These are phyloP conservation scores for Corynascus novoguineensis DNA, from an alignment of 495 filamentous ascomycete genomes.

Conservation along the genomic window DNA sequence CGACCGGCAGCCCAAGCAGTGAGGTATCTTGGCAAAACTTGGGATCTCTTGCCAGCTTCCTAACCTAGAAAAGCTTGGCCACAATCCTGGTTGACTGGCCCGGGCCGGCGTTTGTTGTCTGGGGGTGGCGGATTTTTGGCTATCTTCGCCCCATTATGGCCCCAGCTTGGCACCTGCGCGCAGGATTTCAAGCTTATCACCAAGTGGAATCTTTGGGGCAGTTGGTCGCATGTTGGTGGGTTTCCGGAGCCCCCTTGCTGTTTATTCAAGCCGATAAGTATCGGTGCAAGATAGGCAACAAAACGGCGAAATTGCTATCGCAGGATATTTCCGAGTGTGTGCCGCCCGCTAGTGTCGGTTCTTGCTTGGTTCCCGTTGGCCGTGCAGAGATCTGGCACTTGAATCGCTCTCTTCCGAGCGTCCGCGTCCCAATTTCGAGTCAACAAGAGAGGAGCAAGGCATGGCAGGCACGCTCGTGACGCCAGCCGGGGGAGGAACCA, in stretches of 20 bases:
- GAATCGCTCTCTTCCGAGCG: too few species aligned
- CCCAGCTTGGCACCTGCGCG: not conserved
- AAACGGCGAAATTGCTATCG: too few species aligned
- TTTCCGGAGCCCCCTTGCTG: not conserved
- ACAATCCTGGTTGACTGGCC: not conserved
- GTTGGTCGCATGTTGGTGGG: not conserved
- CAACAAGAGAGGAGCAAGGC: too few species aligned
- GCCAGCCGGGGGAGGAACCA: not conserved
- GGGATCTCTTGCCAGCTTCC: conserved; percentile 22
- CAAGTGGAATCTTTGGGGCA: not conserved
- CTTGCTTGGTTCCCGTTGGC: too few species aligned
- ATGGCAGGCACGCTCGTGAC: too few species aligned
- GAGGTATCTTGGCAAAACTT: conserved; percentile 5
- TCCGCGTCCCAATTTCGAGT: too few species aligned
- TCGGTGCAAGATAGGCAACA: too few species aligned
- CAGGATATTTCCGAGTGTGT: too few species aligned
- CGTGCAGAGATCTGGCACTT: too few species aligned
- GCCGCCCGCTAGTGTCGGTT: too few species aligned
- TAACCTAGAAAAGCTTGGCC: conserved; percentile 18
- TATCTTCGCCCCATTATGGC: too few species aligned
- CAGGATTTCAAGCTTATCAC: not conserved
- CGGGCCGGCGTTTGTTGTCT: conserved; percentile 9
- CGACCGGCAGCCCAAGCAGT: not conserved
- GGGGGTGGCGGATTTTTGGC: conserved; percentile 3
- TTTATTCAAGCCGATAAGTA: too few species aligned